phyloP scores from a whole-genome alignment of 768 basidiomycete species.

The Daedaleopsis nitida region DNA sequence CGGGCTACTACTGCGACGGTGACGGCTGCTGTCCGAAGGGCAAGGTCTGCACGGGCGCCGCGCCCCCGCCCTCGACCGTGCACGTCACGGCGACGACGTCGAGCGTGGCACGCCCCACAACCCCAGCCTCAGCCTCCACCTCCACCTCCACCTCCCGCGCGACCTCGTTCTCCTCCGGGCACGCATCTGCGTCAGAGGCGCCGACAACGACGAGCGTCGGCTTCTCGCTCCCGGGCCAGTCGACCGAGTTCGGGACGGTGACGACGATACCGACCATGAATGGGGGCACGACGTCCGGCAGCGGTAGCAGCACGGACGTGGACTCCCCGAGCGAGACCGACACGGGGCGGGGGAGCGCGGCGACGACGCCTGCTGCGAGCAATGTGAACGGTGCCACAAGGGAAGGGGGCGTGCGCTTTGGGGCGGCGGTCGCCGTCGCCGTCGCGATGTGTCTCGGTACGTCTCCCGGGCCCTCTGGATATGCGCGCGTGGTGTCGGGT shows the following conservation, averaged over 20 bases:
- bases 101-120: not conserved
- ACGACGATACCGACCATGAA: not conserved
- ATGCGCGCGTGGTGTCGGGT: too few relatives aligned
- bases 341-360: not conserved
- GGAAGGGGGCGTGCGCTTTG: not conserved
- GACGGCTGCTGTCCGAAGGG: constrained; percentile 13
- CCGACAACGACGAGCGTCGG: not conserved
- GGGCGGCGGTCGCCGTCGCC: not conserved
- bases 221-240: not conserved
- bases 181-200: not conserved
- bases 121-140: not conserved
- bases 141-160: not conserved
- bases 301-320: not conserved
- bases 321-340: not conserved
- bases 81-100: not conserved
- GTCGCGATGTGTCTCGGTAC: not conserved
- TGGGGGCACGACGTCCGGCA: not conserved
- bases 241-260: not conserved
- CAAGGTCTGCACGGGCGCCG: constrained; percentile 7
- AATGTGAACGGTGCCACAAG: not conserved
- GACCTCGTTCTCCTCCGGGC: not conserved
- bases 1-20: constrained; percentile 8
- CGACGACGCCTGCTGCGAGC: not conserved
- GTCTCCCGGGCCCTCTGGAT: not conserved
- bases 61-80: constrained; percentile 8